phyloP scores from a whole-genome alignment of 331 rosid genomes.

The Quercus phellos region DNA sequence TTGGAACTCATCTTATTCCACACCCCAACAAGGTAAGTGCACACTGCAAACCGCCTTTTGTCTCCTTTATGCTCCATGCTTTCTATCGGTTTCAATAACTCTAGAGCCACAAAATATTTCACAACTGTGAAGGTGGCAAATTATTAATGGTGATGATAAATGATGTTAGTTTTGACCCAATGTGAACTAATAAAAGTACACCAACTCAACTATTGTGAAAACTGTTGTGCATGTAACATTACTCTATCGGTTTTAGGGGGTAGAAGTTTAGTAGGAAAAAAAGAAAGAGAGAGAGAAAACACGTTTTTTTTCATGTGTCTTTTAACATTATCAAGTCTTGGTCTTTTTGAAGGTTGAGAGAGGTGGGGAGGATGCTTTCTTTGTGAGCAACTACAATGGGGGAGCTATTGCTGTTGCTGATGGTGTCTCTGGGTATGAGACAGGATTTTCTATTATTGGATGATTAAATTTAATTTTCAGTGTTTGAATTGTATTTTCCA shows the following conservation, averaged over 20 bases:
- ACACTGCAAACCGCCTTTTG: background rate
- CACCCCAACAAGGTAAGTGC: constrained; percentile 78
- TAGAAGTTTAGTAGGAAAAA: too few relatives aligned
- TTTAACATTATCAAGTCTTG: constrained; percentile 14
- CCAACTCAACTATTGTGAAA: background rate
- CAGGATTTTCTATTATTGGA: background rate
- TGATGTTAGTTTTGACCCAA: too few relatives aligned
- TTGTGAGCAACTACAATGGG: constrained; percentile 63
- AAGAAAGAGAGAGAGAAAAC: too few relatives aligned
- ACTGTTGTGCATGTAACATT: background rate
- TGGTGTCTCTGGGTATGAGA: constrained; percentile 89
- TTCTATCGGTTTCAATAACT: background rate
- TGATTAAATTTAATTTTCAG: background rate
- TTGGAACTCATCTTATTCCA: constrained; percentile 82
- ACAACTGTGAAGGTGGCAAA: too few relatives aligned
- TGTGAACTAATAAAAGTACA: background rate
- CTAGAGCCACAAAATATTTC: too few relatives aligned
- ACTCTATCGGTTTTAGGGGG: too few relatives aligned
- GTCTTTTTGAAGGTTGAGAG: constrained; percentile 52
- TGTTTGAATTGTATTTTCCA: background rate
- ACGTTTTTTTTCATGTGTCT: too few relatives aligned
- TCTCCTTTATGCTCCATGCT: background rate
- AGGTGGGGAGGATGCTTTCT: constrained; percentile 96
- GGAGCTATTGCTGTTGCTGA: constrained; percentile 94
- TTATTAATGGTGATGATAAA: too few relatives aligned